Conservation (phyloP, 1,284 basidiomycete species). For the Bondarzewia mesenterica region DNA sequence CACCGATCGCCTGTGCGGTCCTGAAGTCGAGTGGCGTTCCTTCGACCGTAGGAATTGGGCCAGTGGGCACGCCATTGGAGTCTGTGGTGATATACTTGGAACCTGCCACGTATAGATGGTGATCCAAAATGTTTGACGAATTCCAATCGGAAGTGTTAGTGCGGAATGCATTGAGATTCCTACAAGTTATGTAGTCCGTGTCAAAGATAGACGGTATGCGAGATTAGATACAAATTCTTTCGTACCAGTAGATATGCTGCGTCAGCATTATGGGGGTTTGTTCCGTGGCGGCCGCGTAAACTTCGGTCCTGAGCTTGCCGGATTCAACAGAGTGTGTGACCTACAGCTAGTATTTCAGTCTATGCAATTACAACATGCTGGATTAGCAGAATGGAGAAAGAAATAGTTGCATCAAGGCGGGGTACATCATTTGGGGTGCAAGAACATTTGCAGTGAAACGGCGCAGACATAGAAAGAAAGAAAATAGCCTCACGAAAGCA, state of each 20-base stretch:
- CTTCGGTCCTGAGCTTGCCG: conserved; percentile 35
- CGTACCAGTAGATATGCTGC: conserved; percentile 45
- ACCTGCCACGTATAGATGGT: conserved; percentile 34
- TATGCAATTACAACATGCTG: background rate
- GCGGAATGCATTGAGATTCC: conserved; percentile 51
- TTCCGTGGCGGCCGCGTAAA: conserved; percentile 39
- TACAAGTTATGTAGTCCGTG: conserved; percentile 11
- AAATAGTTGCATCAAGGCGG: background rate
- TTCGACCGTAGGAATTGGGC: conserved; percentile 32
- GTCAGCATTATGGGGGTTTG: conserved; percentile 55
- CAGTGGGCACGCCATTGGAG: conserved; percentile 40
- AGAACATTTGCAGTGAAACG: too few species aligned
- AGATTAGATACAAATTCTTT: background rate
- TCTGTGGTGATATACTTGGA: conserved; percentile 38
- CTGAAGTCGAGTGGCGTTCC: conserved; percentile 41
- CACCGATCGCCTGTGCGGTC: conserved; percentile 29
- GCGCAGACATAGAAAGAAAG: too few species aligned
- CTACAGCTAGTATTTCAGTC: conserved; percentile 19
- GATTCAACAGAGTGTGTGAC: conserved; percentile 42
- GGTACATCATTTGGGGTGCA: background rate
- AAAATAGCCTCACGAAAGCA: conserved; percentile 29
- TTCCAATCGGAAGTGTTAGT: conserved; percentile 18
- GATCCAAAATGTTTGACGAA: conserved; percentile 28
- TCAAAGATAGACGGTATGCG: background rate
- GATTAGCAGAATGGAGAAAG: too few species aligned